Evolutionary conservation across 1,284 basidiomycete species (phyloP).

Genomic region (Taiwanofungus camphoratus): DNA sequence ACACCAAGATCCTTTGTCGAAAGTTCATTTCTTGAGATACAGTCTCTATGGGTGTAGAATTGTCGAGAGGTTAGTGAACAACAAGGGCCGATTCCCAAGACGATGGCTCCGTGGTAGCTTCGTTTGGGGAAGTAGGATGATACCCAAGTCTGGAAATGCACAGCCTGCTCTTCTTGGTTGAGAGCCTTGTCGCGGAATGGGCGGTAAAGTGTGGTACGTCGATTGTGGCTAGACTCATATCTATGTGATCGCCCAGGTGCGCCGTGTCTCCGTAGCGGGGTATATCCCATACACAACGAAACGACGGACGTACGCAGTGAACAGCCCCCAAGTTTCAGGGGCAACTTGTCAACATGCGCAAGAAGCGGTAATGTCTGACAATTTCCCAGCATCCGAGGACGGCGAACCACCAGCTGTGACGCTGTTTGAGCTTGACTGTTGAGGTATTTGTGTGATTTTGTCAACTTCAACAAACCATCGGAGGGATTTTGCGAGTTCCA

Average conservation of each 20-base stretch:
- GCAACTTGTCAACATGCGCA: slow-evolving; percentile 1
- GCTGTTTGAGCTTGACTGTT: not conserved
- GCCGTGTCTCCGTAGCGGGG: not conserved
- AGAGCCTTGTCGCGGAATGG: not conserved
- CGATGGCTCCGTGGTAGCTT: not conserved
- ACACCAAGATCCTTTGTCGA: not conserved
- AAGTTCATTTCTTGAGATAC: not conserved
- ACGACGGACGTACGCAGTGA: not conserved
- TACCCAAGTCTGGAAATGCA: not conserved
- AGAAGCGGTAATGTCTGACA: not conserved
- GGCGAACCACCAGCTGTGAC: not conserved
- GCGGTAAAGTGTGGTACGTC: not conserved
- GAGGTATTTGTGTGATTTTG: not conserved
- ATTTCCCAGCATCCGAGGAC: slow-evolving; percentile 2
- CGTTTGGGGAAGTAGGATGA: slow-evolving; percentile 1
- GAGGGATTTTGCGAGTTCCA: slow-evolving; percentile 13
- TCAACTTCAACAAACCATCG: slow-evolving; percentile 7
- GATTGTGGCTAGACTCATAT: not conserved
- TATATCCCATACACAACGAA: slow-evolving; percentile 1
- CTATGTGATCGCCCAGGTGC: not conserved
- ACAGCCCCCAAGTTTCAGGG: not conserved
- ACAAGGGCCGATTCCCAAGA: not conserved
- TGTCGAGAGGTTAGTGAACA: not conserved
- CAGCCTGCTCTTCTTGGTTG: not conserved
- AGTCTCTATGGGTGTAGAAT: not conserved